Evolutionary conservation across 768 basidiomycete genomes (phyloP), one percentile per base, ranked within the genome.

Genomic region (Rhodotorula toruloides): DNA sequence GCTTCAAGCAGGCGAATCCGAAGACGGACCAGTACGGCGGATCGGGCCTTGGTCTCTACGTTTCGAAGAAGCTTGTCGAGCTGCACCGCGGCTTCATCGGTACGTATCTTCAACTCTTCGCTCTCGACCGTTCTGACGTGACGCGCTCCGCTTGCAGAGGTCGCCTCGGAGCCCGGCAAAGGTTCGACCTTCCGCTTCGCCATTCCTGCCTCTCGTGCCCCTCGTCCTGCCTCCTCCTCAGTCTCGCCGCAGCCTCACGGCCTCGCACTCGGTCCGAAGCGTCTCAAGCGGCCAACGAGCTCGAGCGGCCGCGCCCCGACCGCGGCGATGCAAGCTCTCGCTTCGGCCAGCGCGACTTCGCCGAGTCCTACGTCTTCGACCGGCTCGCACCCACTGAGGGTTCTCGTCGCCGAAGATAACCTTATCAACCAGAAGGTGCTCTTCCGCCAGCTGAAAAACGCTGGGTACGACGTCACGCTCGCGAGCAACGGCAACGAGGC

Each of bases 81-180:
- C 59, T 72, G 0, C 71, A 72, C n/a, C 34, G 42, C 22, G 71
- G 66, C 19, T 68, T 68, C 60, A 65, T 68, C 59, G 65, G 60
- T 29, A 36, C 32, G 21, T 46, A 13, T 9, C 22, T 42, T 53
- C 27, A 3, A 27, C 42, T 29, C 46, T 47, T 21, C 42, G 21
- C 34, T 16, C 16, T 22, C 36, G 10, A 5, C 16, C 12, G 22
- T 4, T 36, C n/a, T 21, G 25, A 19, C 8, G 5, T 10, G 16
- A 34, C 22, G 32, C 10, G 10, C 42, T 25, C 32, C 21, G 16
- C 4, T 8, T 47, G 13, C 48, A 32, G 40, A 55, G 29, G 56
- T 58, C 61, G 60, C 53, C 27, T 49, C 48, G 7, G 2, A 16
- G 1, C 34, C 36, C 32, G 62, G 56, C 14, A 44, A 61, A 10